Base-by-base conservation (phyloP, 257 asterid species). In the Eustoma russellianum region DNA sequence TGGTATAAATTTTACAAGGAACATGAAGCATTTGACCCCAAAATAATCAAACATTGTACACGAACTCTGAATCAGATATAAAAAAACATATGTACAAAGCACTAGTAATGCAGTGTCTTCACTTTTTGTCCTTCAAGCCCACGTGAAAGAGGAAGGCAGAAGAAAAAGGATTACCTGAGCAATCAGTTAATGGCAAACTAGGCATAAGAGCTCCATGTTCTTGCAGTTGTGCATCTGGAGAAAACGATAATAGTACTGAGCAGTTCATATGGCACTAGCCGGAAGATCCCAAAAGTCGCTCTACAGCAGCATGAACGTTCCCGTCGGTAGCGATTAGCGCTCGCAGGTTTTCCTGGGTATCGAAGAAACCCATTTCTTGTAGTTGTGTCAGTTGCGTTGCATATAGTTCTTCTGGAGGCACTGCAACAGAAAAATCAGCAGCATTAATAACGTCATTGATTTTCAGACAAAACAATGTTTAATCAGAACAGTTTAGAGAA, bases 271-370 rank as follows among this genome's bases (percentile, higher is more conserved):
- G 47, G 54, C 65, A 76, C 67, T 65, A 74, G 56, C 74, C 76
- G 5, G 60, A 49, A 60, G 69, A 72, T 54, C 72, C 77, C 33
- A 76, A 60, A 51, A 76, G 79, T 19, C 77, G 75, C 51, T 76
- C 82, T 52, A 76, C 82, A 2, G 82, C 82, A 14, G 82, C 82
- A 69, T 76, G 74, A 56, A 76, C 83, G 41, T 77, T 77, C 43
- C 83, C 83, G 13, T 78, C 60, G 59, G 73, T 62, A 57, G 83
- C 79, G 14, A 64, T 35, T 44, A 77, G 68, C 14, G 79, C 83
- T 59, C 73, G 62, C 18, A 70, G 61, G 62, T 73, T 76, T 66
- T 76, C 83, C 43, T 77, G 83, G 34, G 77, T 57, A 56, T 77
- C 83, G 55, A 66, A 73, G 65, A 77, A 77, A 9, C 83, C 83